Evolutionary conservation across 345 rosid genomes (phyloP).

Genomic region (Eucalyptus curtisii): DNA sequence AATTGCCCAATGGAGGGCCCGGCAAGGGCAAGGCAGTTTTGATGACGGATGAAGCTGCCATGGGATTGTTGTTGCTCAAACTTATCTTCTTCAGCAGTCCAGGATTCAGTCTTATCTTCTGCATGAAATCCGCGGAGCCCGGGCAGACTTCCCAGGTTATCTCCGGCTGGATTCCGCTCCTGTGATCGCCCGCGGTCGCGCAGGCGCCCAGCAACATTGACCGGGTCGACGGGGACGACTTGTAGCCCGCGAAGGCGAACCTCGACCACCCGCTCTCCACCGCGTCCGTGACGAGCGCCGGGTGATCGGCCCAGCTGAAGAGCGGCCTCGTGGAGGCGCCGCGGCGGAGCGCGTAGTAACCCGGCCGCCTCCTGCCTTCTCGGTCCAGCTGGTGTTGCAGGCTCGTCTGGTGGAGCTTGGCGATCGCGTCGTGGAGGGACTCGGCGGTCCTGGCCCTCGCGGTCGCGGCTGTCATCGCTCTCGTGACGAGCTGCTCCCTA

Average conservation of each 20-base stretch:
- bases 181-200: constrained; percentile 22
- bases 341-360: constrained; percentile 32
- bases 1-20: constrained; percentile 67
- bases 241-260: constrained; percentile 52
- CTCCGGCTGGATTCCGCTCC: background rate
- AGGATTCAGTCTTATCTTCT: constrained; percentile 58
- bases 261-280: constrained; percentile 86
- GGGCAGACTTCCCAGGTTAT: constrained; percentile 74
- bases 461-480: background rate
- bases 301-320: constrained; percentile 78
- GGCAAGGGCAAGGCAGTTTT: constrained; percentile 76
- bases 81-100: constrained; percentile 12
- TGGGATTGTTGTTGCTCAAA: background rate
- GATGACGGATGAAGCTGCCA: constrained; percentile 46
- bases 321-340: constrained; percentile 23
- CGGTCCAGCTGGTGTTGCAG: constrained; percentile 23
- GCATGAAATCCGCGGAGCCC: constrained; percentile 69
- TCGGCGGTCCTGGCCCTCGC: background rate
- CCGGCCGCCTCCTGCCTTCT: constrained; percentile 38
- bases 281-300: constrained; percentile 54
- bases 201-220: constrained; percentile 46
- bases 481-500: background rate
- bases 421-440: constrained; percentile 38
- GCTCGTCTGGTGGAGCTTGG: constrained; percentile 43
- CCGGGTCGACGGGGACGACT: constrained; percentile 18